Evolutionary conservation across 225 moss, liverwort and hornwort species (phyloP), one percentile per base, ranked within the genome.

Genomic region (Polytrichum formosum): DNA sequence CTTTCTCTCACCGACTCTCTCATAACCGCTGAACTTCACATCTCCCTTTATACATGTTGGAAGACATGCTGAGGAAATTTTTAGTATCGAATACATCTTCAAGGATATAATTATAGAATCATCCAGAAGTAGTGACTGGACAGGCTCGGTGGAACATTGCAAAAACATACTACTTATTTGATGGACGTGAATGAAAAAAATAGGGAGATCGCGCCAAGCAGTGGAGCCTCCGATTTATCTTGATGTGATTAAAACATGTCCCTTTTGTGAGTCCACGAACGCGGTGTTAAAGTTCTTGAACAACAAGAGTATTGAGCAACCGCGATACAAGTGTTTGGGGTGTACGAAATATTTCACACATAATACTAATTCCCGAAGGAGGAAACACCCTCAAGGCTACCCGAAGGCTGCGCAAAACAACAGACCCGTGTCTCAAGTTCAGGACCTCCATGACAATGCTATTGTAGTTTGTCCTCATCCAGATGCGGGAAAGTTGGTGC

Each of bases 281-380:
- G 26, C 7, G 1, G 4, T 27, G 20, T 65, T 65, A 31, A 65
- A 31, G 65, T 65, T 33, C 2, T 7, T 28, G 27, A 65, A 65
- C 65, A 65, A 65, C 7, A 29, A 29, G 18, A 65, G 30, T 17
- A 31, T 7, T 17, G 65, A 65, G 65, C 65, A 65, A 28, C 65
- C 65, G 1, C 28, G 65, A 4, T 65, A 65, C 4, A 33, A 65
- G 65, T 65, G 65, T 28, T 20, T 28, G 27, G 26, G 19, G 7
- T 65, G 64, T 19, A 18, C 1, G 1, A 65, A 65, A 28, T 4
- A 4, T 3, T 65, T 65, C 7, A 58, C 58, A 6, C 58, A 58
- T 3, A 58, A 58, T 58, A 21, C 58, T 23, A 20, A 58, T n/a
- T 20, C n/a, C 58, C 20, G 58, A 23, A 58, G 58, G 58, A 21